These are phyloP conservation scores for Podospora australis DNA, from an alignment of 495 filamentous ascomycete genomes.

Conservation along the genomic window DNA sequence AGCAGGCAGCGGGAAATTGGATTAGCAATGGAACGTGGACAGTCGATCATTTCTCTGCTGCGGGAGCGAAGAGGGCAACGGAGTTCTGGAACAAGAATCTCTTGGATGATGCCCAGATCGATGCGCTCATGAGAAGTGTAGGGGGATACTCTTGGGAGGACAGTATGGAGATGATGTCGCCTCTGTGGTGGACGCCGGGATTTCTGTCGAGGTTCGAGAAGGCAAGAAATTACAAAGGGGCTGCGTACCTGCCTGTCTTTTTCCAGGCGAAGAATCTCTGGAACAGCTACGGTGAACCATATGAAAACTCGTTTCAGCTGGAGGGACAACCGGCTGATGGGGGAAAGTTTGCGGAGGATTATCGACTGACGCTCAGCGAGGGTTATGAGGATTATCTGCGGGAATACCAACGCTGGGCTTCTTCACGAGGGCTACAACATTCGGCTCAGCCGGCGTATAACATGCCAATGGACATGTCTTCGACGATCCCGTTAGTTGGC, in stretches of 20 bases:
- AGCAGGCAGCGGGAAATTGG: conserved; percentile 22
- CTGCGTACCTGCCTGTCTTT: conserved; percentile 32
- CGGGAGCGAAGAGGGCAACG: conserved; percentile 36
- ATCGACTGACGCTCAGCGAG: conserved; percentile 18
- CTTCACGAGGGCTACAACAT: conserved; percentile 30
- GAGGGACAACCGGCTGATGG: conserved; percentile 20
- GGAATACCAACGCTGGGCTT: conserved; percentile 29
- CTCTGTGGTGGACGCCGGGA: conserved; percentile 38
- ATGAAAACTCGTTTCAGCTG: conserved; percentile 12
- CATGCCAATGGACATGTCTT: conserved; percentile 38
- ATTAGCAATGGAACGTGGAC: conserved; percentile 43
- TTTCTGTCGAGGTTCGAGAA: conserved; percentile 21
- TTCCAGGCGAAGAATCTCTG: conserved; percentile 33
- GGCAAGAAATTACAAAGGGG: conserved; percentile 21
- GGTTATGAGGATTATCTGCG: conserved; percentile 27
- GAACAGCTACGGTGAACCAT: conserved; percentile 16
- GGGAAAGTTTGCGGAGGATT: conserved; percentile 19
- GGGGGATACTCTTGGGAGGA: conserved; percentile 49
- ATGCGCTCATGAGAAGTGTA: conserved; percentile 28
- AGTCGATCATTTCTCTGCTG: conserved; percentile 44
- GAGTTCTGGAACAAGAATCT: conserved; percentile 44
- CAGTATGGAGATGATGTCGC: conserved; percentile 37
- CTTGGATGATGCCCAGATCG: conserved; percentile 26
- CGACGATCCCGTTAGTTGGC: conserved; percentile 33
- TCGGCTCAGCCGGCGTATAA: conserved; percentile 46